Base-by-base conservation (phyloP, 2,329 filamentous ascomycete species). In the Tolypocladium endophyticum region DNA sequence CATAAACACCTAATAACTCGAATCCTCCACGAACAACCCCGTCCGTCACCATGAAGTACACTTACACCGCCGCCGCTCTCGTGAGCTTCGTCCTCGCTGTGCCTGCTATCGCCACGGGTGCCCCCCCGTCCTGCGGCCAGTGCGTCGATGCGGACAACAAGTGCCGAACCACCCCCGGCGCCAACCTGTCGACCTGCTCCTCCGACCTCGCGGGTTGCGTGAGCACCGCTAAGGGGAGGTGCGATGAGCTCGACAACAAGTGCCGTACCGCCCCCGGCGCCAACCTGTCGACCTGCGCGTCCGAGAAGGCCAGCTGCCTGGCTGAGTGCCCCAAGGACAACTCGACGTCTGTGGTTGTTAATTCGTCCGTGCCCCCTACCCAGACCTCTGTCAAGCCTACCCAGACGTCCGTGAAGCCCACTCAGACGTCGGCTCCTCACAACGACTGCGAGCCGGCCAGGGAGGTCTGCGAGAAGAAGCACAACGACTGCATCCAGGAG, bases 101-200 rank as follows among this genome's bases (percentile, higher is more conserved):
- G 20, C 38, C 52, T 6, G 52, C 23, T 23, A 33, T 38, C 7
- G 41, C 45, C 9, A 39, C 38, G 11, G 35, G 63, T n/a, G n/a
- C n/a, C n/a, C n/a, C n/a, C n/a, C n/a, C n/a, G n/a, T n/a, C n/a
- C n/a, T n/a, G n/a, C n/a, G n/a, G n/a, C n/a, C 47, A 61, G 57
- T 68, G 63, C 64, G 33, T 12, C 20, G 43, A 58, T 4, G 16
- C 33, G 18, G 61, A 66, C 62, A 62, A 64, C 53, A 50, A 39
- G 33, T 68, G 66, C 64, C 64, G 63, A 18, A 55, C 55, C 50
- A 54, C 56, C n/a, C 56, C 62, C 18, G 43, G 53, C 52, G 60
- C 65, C 58, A 66, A 69, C 65, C 61, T 61, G 60, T 58, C 67
- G 8, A 28, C 25, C 4, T 70, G 68, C 52, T 63, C 64, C 20